Evolutionary conservation across 106 monocot genomes (phyloP).

Genomic region (Dendrobium catenatum): DNA sequence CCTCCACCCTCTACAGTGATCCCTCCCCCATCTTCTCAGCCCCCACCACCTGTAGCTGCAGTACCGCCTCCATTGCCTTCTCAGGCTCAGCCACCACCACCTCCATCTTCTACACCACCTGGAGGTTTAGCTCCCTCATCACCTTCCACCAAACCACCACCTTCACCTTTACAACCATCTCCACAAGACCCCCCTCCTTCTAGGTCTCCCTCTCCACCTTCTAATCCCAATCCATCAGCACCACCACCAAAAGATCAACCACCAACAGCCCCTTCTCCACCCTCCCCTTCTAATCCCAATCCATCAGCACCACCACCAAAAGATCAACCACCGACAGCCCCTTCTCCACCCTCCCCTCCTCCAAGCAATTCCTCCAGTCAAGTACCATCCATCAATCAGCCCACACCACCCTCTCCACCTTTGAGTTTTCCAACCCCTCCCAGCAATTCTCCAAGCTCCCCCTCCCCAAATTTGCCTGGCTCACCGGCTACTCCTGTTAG

Average conservation of each 20-base stretch:
- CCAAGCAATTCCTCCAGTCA: background rate
- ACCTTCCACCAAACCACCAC: background rate
- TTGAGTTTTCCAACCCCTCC: background rate
- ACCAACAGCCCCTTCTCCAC: constrained; percentile 6
- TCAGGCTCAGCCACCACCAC: constrained; percentile 13
- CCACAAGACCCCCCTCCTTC: background rate
- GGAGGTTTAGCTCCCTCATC: background rate
- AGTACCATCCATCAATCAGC: constrained; percentile 12
- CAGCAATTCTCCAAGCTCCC: constrained; percentile 8
- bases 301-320: constrained; percentile 15
- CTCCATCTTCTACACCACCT: constrained; percentile 3
- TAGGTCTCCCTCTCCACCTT: constrained; percentile 13
- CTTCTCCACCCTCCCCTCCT: constrained; percentile 10
- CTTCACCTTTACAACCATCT: constrained; percentile 11
- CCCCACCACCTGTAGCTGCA: background rate
- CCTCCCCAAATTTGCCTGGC: constrained; percentile 9
- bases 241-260: constrained; percentile 11
- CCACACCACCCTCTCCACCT: constrained; percentile 6
- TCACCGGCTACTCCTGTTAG: constrained; percentile 3
- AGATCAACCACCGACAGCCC: background rate
- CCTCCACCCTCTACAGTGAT: background rate
- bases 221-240: constrained; percentile 3
- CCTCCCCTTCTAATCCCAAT: constrained; percentile 3
- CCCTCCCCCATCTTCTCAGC: constrained; percentile 8
- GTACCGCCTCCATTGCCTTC: constrained; percentile 10